Base-by-base conservation (phyloP, 2,329 filamentous ascomycete species). In the Fusarium beomiforme region DNA sequence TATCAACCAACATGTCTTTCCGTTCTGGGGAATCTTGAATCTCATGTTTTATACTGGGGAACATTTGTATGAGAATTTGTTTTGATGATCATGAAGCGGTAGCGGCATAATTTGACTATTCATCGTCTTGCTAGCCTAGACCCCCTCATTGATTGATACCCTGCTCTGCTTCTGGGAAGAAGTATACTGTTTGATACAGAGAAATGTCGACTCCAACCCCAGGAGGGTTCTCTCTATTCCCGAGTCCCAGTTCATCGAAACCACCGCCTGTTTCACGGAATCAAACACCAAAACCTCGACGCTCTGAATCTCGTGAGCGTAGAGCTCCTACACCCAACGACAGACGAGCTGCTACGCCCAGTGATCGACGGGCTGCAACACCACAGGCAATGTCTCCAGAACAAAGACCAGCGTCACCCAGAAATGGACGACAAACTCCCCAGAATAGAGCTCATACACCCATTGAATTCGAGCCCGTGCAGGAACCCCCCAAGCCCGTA, bases 201-300 rank as follows among this genome's bases (percentile, higher is more conserved):
- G 46, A 31, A 39, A 85, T 85, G 83, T 81, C 83, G 34, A 75
- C 81, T n/a, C 76, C 78, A 59, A 81, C 80, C 60, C 77, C 82
- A 24, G 85, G 84, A 77, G 84, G 85, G 64, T 88, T 89, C 78
- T 89, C 87, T 65, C 83, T 89, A 66, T 89, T 89, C 74, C 87
- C 87, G 31, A 89, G 82, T 70, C 83, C 86, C 24, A 85, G 78
- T 71, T 59, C 76, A 33, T 79, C 80, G n/a, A 79, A 74, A 33
- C 75, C 78, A 10, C 78, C 72, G 49, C 73, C 75, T 23, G 60
- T 70, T 4, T 69, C 71, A 21, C 75, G 85, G 69, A 85, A 81
- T 66, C 83, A 84, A 51, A 80, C 80, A 3, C 79, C 83, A n/a
- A 79, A 79, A 57, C 73, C 78, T 53, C 79, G 81, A 37, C 80